A percentile compares a stretch with the other conserved stretches of the same genome.
Conservation (phyloP, 106 monocot species). For the Phalaenopsis aphrodite region DNA sequence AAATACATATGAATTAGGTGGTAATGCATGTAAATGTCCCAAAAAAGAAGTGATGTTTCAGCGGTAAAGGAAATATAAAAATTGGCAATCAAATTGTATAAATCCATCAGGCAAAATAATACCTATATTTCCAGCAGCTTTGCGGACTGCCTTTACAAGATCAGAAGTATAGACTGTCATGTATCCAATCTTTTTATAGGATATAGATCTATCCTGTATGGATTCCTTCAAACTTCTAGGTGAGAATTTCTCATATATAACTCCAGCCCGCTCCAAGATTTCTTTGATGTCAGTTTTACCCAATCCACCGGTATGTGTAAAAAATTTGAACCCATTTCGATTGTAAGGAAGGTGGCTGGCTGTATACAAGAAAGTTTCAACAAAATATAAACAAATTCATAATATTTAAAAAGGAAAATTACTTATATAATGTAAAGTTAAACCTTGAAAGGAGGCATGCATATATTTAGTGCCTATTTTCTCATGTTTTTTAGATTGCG, state of each 20-base stretch:
- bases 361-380: constrained; percentile 22
- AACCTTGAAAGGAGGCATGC: not conserved
- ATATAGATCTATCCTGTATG: constrained; percentile 17
- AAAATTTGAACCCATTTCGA: constrained; percentile 98
- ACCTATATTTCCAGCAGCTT: constrained; percentile 87
- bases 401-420: not conserved
- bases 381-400: not conserved
- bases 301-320: constrained; percentile 85
- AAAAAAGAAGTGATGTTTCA: not conserved
- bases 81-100: not conserved
- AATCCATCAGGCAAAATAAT: constrained; percentile 7
- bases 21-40: no score
- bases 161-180: constrained; percentile 79
- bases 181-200: constrained; percentile 56
- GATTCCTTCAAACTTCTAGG: constrained; percentile 24
- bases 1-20: no score
- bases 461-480: not conserved
- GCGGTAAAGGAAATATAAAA: not conserved
- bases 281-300: constrained; percentile 89
- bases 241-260: constrained; percentile 58
- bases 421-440: not conserved
- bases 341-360: constrained; percentile 99
- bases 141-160: constrained; percentile 81
- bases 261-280: constrained; percentile 67
- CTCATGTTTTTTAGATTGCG: not conserved